Evolutionary conservation across 1,139 yeast species (phyloP).

Genomic region (Debaryomyces singareniensis): DNA sequence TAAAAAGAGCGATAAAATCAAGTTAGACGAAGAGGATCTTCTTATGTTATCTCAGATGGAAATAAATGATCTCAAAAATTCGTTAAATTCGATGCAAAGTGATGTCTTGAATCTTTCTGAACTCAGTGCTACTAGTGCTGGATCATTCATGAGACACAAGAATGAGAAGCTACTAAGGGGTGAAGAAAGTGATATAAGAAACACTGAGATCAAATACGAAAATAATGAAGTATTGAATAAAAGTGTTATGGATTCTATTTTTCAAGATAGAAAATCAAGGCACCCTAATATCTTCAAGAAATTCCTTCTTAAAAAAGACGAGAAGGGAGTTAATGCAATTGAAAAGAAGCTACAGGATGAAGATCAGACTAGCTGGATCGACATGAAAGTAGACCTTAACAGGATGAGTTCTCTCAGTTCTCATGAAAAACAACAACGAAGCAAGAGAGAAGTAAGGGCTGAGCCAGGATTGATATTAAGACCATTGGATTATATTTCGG

Average conservation of each 20-base stretch:
- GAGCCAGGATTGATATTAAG: conserved; percentile 61
- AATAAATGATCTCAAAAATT: conserved; percentile 36
- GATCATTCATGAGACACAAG: conserved; percentile 72
- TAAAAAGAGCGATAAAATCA: conserved; percentile 11
- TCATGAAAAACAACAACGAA: conserved; percentile 64
- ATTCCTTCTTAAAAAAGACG: conserved; percentile 33
- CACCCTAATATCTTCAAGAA: conserved; percentile 52
- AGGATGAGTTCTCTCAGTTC: conserved; percentile 71
- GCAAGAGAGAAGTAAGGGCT: conserved; percentile 60
- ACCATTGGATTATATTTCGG: conserved; percentile 61
- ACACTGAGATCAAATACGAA: conserved; percentile 4
- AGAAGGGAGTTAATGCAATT: conserved; percentile 23
- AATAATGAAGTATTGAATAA: conserved; percentile 17
- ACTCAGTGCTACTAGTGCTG: conserved; percentile 86
- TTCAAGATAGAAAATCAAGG: conserved; percentile 39
- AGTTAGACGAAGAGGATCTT: conserved; percentile 25
- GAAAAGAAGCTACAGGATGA: conserved; percentile 29
- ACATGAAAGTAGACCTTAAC: conserved; percentile 50
- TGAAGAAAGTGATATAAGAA: background rate
- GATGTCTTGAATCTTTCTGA: conserved; percentile 51
- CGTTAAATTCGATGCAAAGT: conserved; percentile 40
- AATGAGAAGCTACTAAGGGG: conserved; percentile 32
- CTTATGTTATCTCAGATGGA: conserved; percentile 24
- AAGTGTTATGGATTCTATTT: conserved; percentile 34
- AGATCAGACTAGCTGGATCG: conserved; percentile 36